phyloP scores from a whole-genome alignment of 192 early-diverging fungal genomes.

The Dissophora globulifera region DNA sequence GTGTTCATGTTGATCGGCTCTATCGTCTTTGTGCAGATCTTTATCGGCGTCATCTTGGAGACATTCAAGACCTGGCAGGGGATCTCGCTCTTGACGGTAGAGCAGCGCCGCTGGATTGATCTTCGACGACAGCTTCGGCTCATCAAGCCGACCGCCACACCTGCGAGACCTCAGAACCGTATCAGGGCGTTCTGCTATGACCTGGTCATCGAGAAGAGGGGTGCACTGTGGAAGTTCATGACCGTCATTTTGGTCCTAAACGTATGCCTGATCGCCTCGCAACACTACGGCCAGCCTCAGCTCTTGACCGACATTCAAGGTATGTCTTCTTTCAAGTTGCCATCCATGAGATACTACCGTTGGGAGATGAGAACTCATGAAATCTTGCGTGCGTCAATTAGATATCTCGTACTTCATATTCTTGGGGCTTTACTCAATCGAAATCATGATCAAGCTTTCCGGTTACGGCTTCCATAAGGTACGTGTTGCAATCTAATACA shows the following conservation, averaged over 20 bases:
- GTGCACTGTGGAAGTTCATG: constrained; percentile 59
- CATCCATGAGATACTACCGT: too few relatives aligned
- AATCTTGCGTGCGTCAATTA: constrained; percentile 10
- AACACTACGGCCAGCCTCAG: constrained; percentile 29
- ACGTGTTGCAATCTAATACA: neutral
- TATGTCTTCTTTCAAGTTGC: too few relatives aligned
- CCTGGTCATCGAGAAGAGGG: constrained; percentile 60
- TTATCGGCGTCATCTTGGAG: constrained; percentile 70
- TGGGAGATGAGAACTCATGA: too few relatives aligned
- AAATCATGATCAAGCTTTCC: constrained; percentile 29
- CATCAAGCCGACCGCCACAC: constrained; percentile 63
- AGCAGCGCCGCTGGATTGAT: constrained; percentile 69
- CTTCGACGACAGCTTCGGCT: constrained; percentile 63
- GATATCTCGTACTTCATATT: constrained; percentile 47
- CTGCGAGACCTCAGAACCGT: constrained; percentile 52
- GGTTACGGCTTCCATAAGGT: constrained; percentile 49
- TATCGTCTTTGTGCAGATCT: constrained; percentile 66
- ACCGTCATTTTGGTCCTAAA: constrained; percentile 59
- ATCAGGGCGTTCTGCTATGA: constrained; percentile 65
- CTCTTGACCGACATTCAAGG: constrained; percentile 48
- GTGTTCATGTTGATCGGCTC: constrained; percentile 67
- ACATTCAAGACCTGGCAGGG: constrained; percentile 66
- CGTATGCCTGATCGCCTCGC: constrained; percentile 56
- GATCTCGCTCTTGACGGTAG: constrained; percentile 61
- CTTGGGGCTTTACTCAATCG: constrained; percentile 29